Evolutionary conservation across 768 basidiomycete species (phyloP).

Genomic region (Tubosaeta sp.): DNA sequence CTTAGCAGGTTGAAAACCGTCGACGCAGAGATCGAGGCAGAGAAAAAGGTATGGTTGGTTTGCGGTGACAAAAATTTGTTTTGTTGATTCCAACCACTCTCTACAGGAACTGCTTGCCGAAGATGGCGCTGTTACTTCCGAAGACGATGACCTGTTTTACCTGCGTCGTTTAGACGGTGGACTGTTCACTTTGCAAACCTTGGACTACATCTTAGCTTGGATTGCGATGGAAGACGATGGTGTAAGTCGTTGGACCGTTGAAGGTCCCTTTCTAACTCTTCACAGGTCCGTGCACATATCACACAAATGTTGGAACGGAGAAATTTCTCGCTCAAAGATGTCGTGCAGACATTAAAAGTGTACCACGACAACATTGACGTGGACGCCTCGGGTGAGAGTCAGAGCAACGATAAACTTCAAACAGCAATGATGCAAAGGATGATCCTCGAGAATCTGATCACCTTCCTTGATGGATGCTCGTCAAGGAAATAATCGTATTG

Average conservation of each 20-base stretch:
- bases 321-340: conserved; percentile 63
- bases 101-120: conserved; percentile 50
- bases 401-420: conserved; percentile 27
- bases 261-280: conserved; percentile 9
- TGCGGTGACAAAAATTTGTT: neutral
- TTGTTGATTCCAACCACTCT: neutral
- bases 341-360: conserved; percentile 66
- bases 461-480: conserved; percentile 45
- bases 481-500: conserved; percentile 8
- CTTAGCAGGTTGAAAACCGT: conserved; percentile 52
- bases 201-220: conserved; percentile 96
- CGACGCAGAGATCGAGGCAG: conserved; percentile 64
- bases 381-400: conserved; percentile 30
- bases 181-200: conserved; percentile 81
- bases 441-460: conserved; percentile 65
- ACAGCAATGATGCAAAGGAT: conserved; percentile 55
- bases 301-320: conserved; percentile 72
- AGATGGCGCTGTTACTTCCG: conserved; percentile 52
- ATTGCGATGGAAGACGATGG: conserved; percentile 97
- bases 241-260: conserved; percentile 42
- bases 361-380: conserved; percentile 73
- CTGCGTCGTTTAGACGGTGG: conserved; percentile 85
- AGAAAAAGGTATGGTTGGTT: conserved; percentile 51
- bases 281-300: conserved; percentile 74
- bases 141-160: conserved; percentile 77